Conservation (phyloP, 2,329 filamentous ascomycete species). For the Mariannaea sp. region DNA sequence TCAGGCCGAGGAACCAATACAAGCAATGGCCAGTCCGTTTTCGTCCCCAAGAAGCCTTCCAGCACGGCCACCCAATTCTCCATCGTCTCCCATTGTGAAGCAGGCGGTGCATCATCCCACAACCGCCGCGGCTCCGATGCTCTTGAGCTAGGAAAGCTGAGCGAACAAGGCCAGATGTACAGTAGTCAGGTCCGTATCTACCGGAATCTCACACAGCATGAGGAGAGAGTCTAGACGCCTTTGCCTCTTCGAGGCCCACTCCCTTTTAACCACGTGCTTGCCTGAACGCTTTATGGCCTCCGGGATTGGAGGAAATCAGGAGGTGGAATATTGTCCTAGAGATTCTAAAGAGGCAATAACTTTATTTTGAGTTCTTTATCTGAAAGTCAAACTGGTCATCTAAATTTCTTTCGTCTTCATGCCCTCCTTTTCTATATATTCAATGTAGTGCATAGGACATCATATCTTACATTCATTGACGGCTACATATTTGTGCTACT, state of each 20-base stretch:
- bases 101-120: conserved; percentile 16
- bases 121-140: conserved; percentile 36
- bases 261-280: conserved; percentile 1
- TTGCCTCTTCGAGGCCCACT: background rate
- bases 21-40: conserved; percentile 19
- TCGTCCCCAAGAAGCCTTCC: conserved; percentile 29
- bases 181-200: conserved; percentile 38
- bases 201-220: conserved; percentile 39
- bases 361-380: no score
- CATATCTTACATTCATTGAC: no score
- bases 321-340: conserved; percentile 28
- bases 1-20: conserved; percentile 22
- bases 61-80: conserved; percentile 26
- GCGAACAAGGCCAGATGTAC: conserved; percentile 26
- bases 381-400: no score
- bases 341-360: no score
- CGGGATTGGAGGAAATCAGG: conserved; percentile 9
- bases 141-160: conserved; percentile 42
- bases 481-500: no score
- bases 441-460: no score
- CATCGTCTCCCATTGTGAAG: conserved; percentile 37
- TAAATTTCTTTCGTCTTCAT: no score
- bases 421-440: no score
- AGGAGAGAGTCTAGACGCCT: conserved; percentile 37
- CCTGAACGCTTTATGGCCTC: conserved; percentile 16